Percentiles rank a stretch among this genome's conserved stretches.
Conservation (phyloP, 495 filamentous ascomycete species). For the Penicillium goetzii region DNA sequence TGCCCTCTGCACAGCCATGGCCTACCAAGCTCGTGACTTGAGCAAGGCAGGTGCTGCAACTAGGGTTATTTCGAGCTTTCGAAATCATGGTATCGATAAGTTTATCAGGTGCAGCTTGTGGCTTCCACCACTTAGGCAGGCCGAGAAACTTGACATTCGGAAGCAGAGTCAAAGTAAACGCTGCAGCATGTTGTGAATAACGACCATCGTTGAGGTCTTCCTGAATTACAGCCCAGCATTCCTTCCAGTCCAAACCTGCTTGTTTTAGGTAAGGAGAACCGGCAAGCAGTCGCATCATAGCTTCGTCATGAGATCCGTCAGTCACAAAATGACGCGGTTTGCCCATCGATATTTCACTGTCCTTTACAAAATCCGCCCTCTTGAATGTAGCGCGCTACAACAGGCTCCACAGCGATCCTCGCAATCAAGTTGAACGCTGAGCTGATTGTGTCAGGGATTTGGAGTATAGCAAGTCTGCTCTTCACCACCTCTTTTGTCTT, state of each 20-base stretch:
- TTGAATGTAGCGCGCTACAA: conserved; percentile 41
- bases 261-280: conserved; percentile 33
- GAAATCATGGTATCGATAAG: conserved; percentile 6
- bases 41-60: neutral
- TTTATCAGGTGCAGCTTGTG: conserved; percentile 6
- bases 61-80: conserved; percentile 3
- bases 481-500: conserved; percentile 19
- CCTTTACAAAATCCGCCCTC: conserved; percentile 32
- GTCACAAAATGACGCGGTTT: conserved; percentile 23
- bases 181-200: conserved; percentile 41
- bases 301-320: conserved; percentile 28
- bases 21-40: conserved; percentile 3
- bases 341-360: conserved; percentile 28
- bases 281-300: conserved; percentile 34
- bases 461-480: conserved; percentile 14
- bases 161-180: conserved; percentile 42
- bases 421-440: conserved; percentile 35
- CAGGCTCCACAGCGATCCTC: conserved; percentile 38
- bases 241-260: conserved; percentile 43
- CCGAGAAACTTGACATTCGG: conserved; percentile 37
- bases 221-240: conserved; percentile 35
- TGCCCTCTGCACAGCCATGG: conserved; percentile 7
- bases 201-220: conserved; percentile 29
- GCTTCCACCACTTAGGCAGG: conserved; percentile 31
- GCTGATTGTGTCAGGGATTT: conserved; percentile 14